phyloP scores from a whole-genome alignment of 805 yeast species.

The Candida boidinii region DNA sequence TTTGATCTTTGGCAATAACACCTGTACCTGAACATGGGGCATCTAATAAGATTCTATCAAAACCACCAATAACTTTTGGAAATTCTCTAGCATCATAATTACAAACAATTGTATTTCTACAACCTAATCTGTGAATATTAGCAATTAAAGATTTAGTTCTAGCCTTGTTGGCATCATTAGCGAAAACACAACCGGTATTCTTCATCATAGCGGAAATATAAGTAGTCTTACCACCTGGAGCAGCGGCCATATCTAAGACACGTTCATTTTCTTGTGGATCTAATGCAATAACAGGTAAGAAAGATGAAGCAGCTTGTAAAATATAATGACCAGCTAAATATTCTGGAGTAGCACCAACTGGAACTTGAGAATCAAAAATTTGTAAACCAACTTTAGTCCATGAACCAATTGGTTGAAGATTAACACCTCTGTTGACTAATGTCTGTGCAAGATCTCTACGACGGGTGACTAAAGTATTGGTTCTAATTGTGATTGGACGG shows the following conservation, averaged over 20 bases:
- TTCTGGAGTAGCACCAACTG: constrained; percentile 99
- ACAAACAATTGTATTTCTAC: constrained; percentile 93
- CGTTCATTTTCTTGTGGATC: constrained; percentile 97
- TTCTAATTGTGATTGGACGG: constrained; percentile 93
- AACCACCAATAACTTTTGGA: constrained; percentile 97
- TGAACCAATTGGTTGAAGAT: constrained; percentile 90
- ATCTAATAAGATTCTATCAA: constrained; percentile 88
- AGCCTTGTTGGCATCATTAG: constrained; percentile 94
- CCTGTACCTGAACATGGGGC: constrained; percentile 99
- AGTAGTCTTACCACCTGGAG: constrained; percentile 98
- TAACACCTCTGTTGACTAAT: constrained; percentile 92
- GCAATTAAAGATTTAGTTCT: constrained; percentile 96
- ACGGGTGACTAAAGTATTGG: constrained; percentile 92
- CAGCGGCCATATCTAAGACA: constrained; percentile 97
- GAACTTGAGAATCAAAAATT: constrained; percentile 97
- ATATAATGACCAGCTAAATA: constrained; percentile 97
- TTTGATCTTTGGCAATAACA: constrained; percentile 94
- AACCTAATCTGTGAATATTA: constrained; percentile 93
- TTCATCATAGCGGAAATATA: constrained; percentile 94
- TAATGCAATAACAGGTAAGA: constrained; percentile 94
- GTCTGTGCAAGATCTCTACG: constrained; percentile 95
- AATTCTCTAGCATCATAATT: constrained; percentile 98
- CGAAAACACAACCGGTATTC: constrained; percentile 94
- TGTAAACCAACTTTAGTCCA: constrained; percentile 99
- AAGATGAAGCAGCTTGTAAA: constrained; percentile 96